phyloP scores from a whole-genome alignment of 2,329 filamentous ascomycete genomes.

The Nemania serpens region DNA sequence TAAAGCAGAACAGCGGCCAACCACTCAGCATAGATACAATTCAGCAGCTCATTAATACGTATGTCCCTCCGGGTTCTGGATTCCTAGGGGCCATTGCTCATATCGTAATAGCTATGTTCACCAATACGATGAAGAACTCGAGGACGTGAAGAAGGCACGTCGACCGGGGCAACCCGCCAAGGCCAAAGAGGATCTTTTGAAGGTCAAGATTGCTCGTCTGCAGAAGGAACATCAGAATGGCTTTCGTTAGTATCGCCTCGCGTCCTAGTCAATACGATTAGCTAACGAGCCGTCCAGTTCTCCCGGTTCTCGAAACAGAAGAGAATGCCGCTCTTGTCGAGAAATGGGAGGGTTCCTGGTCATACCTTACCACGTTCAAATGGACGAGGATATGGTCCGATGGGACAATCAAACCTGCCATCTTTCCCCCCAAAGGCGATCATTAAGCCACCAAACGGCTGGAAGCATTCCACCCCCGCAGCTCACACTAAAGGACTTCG shows the following conservation, averaged over 20 bases:
- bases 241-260: slow-evolving; percentile 64
- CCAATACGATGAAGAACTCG: slow-evolving; percentile 73
- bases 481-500: slow-evolving; percentile 14
- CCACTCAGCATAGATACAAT: slow-evolving; percentile 61
- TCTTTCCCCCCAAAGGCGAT: slow-evolving; percentile 73
- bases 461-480: slow-evolving; percentile 11
- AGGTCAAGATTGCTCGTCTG: slow-evolving; percentile 70
- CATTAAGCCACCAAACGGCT: slow-evolving; percentile 29
- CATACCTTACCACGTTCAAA: slow-evolving; percentile 73
- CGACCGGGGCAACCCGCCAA: slow-evolving; percentile 80
- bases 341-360: slow-evolving; percentile 84
- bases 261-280: slow-evolving; percentile 20
- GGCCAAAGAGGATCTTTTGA: slow-evolving; percentile 76
- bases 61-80: slow-evolving; percentile 34
- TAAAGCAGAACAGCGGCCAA: slow-evolving; percentile 56
- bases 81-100: slow-evolving; percentile 5
- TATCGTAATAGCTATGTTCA: slow-evolving; percentile 59
- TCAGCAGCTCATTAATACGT: slow-evolving; percentile 67
- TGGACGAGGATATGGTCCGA: slow-evolving; percentile 75
- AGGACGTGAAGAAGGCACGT: slow-evolving; percentile 67
- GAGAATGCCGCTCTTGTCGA: slow-evolving; percentile 69
- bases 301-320: slow-evolving; percentile 75
- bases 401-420: slow-evolving; percentile 69
- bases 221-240: slow-evolving; percentile 81
- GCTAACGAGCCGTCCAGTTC: slow-evolving; percentile 48